These are phyloP conservation scores for Entophlyctis luteolus DNA, from an alignment of 192 early-diverging fungal genomes.

Conservation along the genomic window DNA sequence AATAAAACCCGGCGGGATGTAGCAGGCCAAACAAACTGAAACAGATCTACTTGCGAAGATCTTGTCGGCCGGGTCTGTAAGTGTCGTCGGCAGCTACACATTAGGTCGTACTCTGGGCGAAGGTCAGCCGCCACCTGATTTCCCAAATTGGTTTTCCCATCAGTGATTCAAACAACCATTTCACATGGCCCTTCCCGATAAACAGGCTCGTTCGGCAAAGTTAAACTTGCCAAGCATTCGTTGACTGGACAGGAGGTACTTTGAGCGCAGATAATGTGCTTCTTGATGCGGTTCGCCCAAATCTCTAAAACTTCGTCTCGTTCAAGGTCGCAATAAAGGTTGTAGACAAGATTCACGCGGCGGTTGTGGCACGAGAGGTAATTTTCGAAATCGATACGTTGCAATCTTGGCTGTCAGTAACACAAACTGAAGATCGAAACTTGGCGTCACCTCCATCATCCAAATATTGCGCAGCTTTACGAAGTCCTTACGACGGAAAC, in stretches of 20 bases:
- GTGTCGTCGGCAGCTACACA: constrained; percentile 38
- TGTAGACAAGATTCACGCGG: constrained; percentile 49
- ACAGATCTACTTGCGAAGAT: constrained; percentile 36
- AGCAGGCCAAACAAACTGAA: constrained; percentile 15
- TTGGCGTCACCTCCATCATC: constrained; percentile 69
- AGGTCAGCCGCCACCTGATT: constrained; percentile 32
- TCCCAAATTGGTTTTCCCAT: too few relatives aligned
- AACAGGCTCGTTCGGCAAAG: constrained; percentile 48
- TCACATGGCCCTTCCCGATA: too few relatives aligned
- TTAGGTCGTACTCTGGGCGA: constrained; percentile 48
- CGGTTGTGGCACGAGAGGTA: constrained; percentile 44
- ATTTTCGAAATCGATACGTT: not conserved
- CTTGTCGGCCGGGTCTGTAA: constrained; percentile 19
- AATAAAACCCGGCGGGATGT: too few relatives aligned
- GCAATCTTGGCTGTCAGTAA: not conserved
- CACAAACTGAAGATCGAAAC: constrained; percentile 50
- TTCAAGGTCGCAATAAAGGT: constrained; percentile 54
- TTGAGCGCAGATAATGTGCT: too few relatives aligned
- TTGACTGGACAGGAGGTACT: constrained; percentile 43
- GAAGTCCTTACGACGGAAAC: constrained; percentile 71
- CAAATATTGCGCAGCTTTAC: constrained; percentile 73
- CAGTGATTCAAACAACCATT: too few relatives aligned
- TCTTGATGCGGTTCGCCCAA: not conserved
- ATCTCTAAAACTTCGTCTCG: not conserved
- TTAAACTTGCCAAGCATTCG: constrained; percentile 44